Evolutionary conservation across 371 early-diverging fungal species (phyloP), one percentile per base, ranked within the genome.

Genomic region (Mortierella sp.): DNA sequence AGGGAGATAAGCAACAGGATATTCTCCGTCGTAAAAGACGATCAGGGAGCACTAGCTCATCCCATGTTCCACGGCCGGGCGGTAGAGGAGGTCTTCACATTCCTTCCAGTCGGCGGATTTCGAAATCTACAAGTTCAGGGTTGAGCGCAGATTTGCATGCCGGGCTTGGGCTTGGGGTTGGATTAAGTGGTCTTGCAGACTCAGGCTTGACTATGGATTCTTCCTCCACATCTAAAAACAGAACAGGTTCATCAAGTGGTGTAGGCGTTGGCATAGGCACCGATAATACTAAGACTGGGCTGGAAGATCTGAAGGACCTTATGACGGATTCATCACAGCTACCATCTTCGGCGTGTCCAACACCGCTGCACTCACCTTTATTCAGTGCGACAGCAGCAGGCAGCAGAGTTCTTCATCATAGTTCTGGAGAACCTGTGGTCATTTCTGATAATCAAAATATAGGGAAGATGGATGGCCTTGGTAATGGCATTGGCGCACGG

Each of bases 341-440:
- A 9, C 80, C 80, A 2, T 80, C 80, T 7, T 80, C 80, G 1
- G 80, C 80, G 1, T 80, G 80, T 23, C 80, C 80, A 0, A 80
- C 80, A 2, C 80, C 80, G 7, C 37, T 80, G 22, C 80, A 80
- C 26, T 80, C 80, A 22, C 80, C 80, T 2, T 65, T 80, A 13
- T 80, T 80, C 62, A 74, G 80, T 54, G 80, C 80, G 2, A 75
- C 80, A 17, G n/a, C 57, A 22, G 65, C 78, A 0, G 64, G 56
- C 17, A 58, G 63, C 10, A 31, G 71, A 35, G 69, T 76, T 3
- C 64, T 70, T 34, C 76, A 76, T 55, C 71, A 76, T 23, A 29
- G 40, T 31, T 68, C 75, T 23, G 72, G 77, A 22, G 71, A 66
- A 42, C 70, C 63, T 0, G 60, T 5, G 29, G 42, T 17, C 23